Evolutionary conservation across 306 rosid species (phyloP).

Genomic region (Heteromeles arbutifolia): DNA sequence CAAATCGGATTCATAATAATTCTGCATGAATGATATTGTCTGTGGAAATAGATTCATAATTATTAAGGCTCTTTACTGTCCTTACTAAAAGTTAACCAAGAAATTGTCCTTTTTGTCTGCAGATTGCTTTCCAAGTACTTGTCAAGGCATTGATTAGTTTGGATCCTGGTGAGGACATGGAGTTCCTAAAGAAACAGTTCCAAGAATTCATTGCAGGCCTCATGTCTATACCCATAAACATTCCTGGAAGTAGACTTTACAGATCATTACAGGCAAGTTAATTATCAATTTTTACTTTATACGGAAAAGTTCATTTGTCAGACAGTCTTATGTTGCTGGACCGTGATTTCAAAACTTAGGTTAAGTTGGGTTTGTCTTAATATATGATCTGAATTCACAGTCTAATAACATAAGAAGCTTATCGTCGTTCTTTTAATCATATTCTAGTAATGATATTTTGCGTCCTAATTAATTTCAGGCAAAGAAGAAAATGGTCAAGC

Average conservation of each 20-base stretch:
- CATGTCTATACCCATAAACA: conserved; percentile 78
- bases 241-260: conserved; percentile 83
- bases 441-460: neutral
- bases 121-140: conserved; percentile 90
- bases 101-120: conserved; percentile 30
- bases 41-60: conserved; percentile 32
- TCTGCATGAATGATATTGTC: conserved; percentile 44
- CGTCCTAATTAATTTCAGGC: conserved; percentile 49
- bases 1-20: conserved; percentile 36
- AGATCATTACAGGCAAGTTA: conserved; percentile 73
- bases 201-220: conserved; percentile 89
- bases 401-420: neutral
- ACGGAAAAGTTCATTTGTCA: neutral
- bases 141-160: conserved; percentile 79
- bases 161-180: conserved; percentile 80
- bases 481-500: conserved; percentile 78
- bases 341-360: neutral
- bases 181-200: conserved; percentile 63
- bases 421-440: neutral
- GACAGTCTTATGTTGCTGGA: too few species aligned
- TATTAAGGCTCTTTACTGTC: conserved; percentile 19
- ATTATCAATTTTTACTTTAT: neutral
- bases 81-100: conserved; percentile 38
- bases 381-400: neutral
- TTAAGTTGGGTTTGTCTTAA: neutral